Base-by-base conservation (phyloP, 331 rosid genomes). In the Pyracantha coccinea region DNA sequence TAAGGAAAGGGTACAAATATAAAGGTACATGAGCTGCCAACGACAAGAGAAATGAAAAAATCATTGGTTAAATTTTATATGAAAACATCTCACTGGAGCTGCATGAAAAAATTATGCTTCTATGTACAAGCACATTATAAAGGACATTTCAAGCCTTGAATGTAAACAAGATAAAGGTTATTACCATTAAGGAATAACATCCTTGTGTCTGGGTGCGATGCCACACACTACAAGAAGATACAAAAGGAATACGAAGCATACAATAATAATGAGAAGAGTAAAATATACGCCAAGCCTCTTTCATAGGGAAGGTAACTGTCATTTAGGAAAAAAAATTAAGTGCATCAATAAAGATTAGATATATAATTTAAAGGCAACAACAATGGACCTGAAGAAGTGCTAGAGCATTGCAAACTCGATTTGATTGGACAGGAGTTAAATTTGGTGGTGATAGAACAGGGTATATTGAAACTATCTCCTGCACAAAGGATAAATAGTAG, bases 341-440 rank as follows among this genome's bases (percentile, higher is more conserved):
- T 45, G 27, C 38, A 52, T 7, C 31, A n/a, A 50, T 6, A 59
- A 35, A 12, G 38, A 29, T 6, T 23, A 54, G 8, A 67, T 13
- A 31, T 45, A 68, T 6, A 28, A 27, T 13, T 10, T 31, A 25
- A 57, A 58, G 8, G 70, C 35, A 50, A 57, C 33, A 69, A 27
- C 29, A 72, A 73, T 57, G 71, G 33, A 91, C 98, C 97, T 93
- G 96, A 75, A 93, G 96, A 86, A 93, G 91, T 7, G 94, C 91
- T 72, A 93, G 95, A 13, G 93, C 96, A 78, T 93, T 91, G 88
- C 98, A 93, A 62, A 87, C 98, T 81, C 98, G 89, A 78, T 85
- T 88, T n/a, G 98, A 89, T 65, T 93, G 96, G 5, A 83, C 88
- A n/a, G 83, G 83, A 62, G 89, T 82, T 59, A 93, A 89, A 80